phyloP scores from a whole-genome alignment of 2,329 filamentous ascomycete genomes.

The Aspergillus thermomutatus region DNA sequence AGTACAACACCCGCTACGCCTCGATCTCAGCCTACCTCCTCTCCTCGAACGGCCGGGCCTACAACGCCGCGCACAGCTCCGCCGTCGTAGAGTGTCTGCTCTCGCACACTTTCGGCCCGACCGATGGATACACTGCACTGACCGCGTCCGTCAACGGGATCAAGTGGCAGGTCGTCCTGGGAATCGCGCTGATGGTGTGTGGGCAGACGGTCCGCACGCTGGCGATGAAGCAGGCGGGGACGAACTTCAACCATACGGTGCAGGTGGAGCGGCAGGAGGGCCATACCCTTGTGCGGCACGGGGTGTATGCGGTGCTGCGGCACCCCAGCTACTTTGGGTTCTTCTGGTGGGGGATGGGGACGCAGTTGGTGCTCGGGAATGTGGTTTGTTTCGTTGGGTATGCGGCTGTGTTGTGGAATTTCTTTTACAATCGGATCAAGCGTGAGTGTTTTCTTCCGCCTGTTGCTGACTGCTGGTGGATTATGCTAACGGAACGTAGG shows the following conservation, averaged over 20 bases:
- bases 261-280: constrained; percentile 65
- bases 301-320: constrained; percentile 71
- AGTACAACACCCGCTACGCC: constrained; percentile 73
- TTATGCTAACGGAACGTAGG: constrained; percentile 39
- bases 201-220: constrained; percentile 75
- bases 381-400: constrained; percentile 72
- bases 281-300: constrained; percentile 78
- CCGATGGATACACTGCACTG: constrained; percentile 45
- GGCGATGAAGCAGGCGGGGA: constrained; percentile 86
- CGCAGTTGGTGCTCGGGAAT: constrained; percentile 87
- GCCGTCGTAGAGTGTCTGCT: constrained; percentile 69
- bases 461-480: background rate
- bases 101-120: constrained; percentile 24
- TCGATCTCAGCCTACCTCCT: constrained; percentile 76
- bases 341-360: constrained; percentile 97
- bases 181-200: constrained; percentile 60
- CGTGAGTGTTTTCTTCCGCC: constrained; percentile 44
- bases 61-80: constrained; percentile 75
- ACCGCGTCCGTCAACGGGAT: constrained; percentile 33
- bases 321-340: constrained; percentile 98
- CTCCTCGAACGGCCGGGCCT: constrained; percentile 76
- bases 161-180: constrained; percentile 46
- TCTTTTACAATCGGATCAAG: constrained; percentile 72
- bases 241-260: constrained; percentile 87
- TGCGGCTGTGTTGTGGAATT: constrained; percentile 72